phyloP scores from a whole-genome alignment of 345 rosid genomes.

The Mangifera indica region DNA sequence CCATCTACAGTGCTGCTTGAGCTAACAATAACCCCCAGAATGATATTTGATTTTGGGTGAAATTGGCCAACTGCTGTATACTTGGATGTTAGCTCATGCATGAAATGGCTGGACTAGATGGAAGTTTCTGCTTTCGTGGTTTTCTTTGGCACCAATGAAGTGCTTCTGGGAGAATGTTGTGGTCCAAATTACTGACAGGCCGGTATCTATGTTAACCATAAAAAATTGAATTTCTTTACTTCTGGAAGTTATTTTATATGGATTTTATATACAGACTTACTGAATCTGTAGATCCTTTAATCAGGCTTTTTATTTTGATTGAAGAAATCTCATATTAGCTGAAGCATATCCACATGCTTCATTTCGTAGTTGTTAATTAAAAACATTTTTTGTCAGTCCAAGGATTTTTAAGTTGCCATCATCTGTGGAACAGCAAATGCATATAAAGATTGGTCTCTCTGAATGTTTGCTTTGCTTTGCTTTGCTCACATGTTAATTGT shows the following conservation, averaged over 20 bases:
- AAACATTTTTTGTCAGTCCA: too few relatives aligned
- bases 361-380: background rate
- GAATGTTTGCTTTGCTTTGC: background rate
- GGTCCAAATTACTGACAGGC: background rate
- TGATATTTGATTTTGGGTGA: background rate
- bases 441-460: background rate
- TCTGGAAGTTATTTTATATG: background rate
- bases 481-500: background rate
- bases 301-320: background rate
- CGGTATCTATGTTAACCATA: background rate
- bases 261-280: conserved; percentile 1
- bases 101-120: background rate
- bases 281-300: background rate
- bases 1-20: background rate
- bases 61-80: background rate
- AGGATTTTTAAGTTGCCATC: background rate
- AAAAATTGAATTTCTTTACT: conserved; percentile 2
- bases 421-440: conserved; percentile 5
- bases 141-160: background rate
- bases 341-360: conserved; percentile 1
- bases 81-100: background rate
- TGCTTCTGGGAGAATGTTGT: background rate
- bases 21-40: background rate
- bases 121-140: background rate
- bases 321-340: background rate